phyloP scores from a whole-genome alignment of 202 grass and related monocot genomes.

The Setaria italica region DNA sequence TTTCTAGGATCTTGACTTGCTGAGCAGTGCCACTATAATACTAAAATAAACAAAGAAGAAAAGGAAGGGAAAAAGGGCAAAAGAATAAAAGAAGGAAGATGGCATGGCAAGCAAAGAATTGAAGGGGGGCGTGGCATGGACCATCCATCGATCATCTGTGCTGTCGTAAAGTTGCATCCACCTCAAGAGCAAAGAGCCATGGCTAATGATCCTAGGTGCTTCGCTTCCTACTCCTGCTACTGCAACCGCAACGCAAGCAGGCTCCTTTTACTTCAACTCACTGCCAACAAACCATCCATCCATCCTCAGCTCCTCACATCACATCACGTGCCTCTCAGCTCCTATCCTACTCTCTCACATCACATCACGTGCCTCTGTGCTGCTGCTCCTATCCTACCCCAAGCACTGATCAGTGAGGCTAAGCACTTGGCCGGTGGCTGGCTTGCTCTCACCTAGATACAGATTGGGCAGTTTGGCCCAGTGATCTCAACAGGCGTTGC shows the following conservation, averaged over 20 bases:
- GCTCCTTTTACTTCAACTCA: not conserved
- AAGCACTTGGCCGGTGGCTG: not conserved
- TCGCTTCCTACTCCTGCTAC: slow-evolving; percentile 38
- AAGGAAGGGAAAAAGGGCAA: no score
- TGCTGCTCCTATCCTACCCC: not conserved
- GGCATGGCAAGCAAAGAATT: slow-evolving; percentile 45
- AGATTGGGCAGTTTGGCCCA: not conserved
- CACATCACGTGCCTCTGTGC: no score
- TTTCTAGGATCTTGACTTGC: not conserved
- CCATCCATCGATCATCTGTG: slow-evolving; percentile 3
- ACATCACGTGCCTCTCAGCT: not conserved
- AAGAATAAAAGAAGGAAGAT: not conserved
- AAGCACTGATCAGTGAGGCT: no score
- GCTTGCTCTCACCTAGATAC: no score
- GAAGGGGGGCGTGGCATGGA: not conserved
- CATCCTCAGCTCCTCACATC: not conserved
- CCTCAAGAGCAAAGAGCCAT: not conserved
- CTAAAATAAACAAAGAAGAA: not conserved
- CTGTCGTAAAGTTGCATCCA: slow-evolving; percentile 6
- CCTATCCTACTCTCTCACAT: not conserved
- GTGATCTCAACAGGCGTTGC: not conserved
- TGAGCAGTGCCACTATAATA: not conserved
- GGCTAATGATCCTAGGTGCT: slow-evolving; percentile 41
- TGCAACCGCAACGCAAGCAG: not conserved
- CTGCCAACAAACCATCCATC: not conserved